These are phyloP conservation scores for Rugonectria rugulosa DNA, from an alignment of 2,329 filamentous ascomycete genomes.

Conservation along the genomic window DNA sequence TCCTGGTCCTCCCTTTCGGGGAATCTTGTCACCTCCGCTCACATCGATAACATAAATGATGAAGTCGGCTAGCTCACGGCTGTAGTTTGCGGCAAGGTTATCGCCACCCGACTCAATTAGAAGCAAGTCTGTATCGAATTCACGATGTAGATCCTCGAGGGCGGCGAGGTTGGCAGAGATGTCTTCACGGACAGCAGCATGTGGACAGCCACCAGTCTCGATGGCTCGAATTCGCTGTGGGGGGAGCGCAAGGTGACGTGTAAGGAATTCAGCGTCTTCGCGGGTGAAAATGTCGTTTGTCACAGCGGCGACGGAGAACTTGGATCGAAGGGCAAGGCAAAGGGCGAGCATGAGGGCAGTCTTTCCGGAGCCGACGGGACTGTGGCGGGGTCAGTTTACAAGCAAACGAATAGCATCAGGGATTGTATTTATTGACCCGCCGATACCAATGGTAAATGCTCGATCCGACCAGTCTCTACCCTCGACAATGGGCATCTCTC, in stretches of 20 bases:
- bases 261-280: constrained; percentile 98
- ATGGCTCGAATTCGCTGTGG: constrained; percentile 89
- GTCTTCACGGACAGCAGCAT: constrained; percentile 96
- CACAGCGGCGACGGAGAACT: constrained; percentile 89
- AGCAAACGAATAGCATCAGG: not conserved
- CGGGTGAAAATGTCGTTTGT: constrained; percentile 99
- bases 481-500: constrained; percentile 93
- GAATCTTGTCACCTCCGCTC: constrained; percentile 94
- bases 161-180: constrained; percentile 93
- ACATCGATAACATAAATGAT: constrained; percentile 99
- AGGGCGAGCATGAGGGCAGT: constrained; percentile 96
- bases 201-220: constrained; percentile 96
- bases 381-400: constrained; percentile 8
- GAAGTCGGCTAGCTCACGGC: constrained; percentile 91
- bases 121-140: constrained; percentile 82
- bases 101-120: constrained; percentile 96
- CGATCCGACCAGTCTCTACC: constrained; percentile 87
- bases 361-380: constrained; percentile 95
- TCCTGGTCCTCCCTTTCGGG: constrained; percentile 92
- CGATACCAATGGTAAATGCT: constrained; percentile 97
- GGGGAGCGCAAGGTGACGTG: constrained; percentile 82
- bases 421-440: constrained; percentile 69
- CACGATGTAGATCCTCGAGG: constrained; percentile 84
- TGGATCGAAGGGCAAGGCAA: constrained; percentile 80
- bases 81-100: constrained; percentile 97